Base-by-base conservation (phyloP, 2,329 filamentous ascomycete species). In the Penicillium sp. region DNA sequence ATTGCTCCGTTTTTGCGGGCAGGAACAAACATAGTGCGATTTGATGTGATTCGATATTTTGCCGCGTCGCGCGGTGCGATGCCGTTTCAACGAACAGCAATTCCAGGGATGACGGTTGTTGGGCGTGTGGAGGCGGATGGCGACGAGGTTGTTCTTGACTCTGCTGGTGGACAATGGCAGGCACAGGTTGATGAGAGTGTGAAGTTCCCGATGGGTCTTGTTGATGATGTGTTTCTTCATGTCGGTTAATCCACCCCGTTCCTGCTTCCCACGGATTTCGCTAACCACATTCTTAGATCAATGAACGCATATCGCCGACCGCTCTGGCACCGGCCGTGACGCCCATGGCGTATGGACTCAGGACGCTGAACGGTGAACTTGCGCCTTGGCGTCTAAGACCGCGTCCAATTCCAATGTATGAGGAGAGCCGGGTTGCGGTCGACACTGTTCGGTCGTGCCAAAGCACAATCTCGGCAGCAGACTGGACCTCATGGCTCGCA, bases 181-280 rank as follows among this genome's bases (percentile, higher is more conserved):
- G 70, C 67, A 7, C 62, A 51, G 19, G 54, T 68, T 3, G 67
- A 74, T 50, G 58, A 68, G 45, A 62, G 56, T 23, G 56, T 68
- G 19, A 44, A 51, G 5, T 73, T 75, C 15, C 71, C 70, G 1
- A 67, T 61, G 31, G 73, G 72, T 0, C 58, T 72, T 35, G 57
- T 71, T 0, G 77, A 80, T 29, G 79, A 81, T 64, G 73, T 71
- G 1, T 81, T 81, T 62, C 70, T 81, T 3, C 78, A 81, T 69
- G 75, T 80, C 65, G 15, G 44, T 48, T 4, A 6, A 15, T 38
- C 35, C 35, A 26, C 35, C 4, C 35, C 11, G 9, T 41, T 11
- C 35, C 8, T 13, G 35, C 11, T 13, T 26, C 26, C 4, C 26
- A 26, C 26, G 26, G 35, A 41, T 41, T 15, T 13, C 9, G 35